phyloP scores from a whole-genome alignment of 129 eudicot species.

The Chrysanthemum makinoi region DNA sequence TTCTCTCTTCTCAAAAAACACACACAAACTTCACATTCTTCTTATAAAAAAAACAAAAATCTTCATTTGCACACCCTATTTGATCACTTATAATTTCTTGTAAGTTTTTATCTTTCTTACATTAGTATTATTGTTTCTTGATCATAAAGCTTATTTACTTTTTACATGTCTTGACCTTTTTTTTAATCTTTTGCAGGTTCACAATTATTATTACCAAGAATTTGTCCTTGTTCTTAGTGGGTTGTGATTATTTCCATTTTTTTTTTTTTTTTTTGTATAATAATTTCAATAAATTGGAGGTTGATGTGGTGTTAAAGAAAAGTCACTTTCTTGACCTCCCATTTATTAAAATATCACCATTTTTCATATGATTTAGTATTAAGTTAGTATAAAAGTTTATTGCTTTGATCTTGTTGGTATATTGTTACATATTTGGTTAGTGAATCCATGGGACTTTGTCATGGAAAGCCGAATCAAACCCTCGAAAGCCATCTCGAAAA shows the following conservation, averaged over 20 bases:
- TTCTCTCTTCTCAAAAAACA: not conserved
- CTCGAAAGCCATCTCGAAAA: constrained; percentile 54
- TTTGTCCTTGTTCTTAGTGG: constrained; percentile 24
- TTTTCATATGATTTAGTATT: constrained; percentile 31
- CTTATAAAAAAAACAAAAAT: constrained; percentile 20
- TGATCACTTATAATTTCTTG: constrained; percentile 27
- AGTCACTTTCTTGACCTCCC: constrained; percentile 27
- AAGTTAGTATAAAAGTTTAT: constrained; percentile 5
- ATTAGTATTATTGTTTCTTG: constrained; percentile 40
- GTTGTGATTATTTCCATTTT: constrained; percentile 26
- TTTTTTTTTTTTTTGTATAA: constrained; percentile 18
- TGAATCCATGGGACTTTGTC: constrained; percentile 96
- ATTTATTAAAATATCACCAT: constrained; percentile 21
- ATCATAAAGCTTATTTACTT: constrained; percentile 53
- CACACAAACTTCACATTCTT: constrained; percentile 32
- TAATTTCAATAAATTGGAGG: constrained; percentile 19
- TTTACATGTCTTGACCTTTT: constrained; percentile 27
- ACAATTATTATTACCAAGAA: constrained; percentile 22
- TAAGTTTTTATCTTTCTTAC: constrained; percentile 30
- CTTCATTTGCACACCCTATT: constrained; percentile 35
- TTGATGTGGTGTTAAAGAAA: constrained; percentile 4
- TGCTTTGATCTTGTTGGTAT: constrained; percentile 4
- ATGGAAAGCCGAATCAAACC: constrained; percentile 85
- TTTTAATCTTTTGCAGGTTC: constrained; percentile 4
- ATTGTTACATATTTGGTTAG: constrained; percentile 29